A percentile compares a stretch with the other conserved stretches of the same genome.
These are phyloP conservation scores for Calocybe cyanea DNA, from an alignment of 768 basidiomycete species.

Conservation along the genomic window DNA sequence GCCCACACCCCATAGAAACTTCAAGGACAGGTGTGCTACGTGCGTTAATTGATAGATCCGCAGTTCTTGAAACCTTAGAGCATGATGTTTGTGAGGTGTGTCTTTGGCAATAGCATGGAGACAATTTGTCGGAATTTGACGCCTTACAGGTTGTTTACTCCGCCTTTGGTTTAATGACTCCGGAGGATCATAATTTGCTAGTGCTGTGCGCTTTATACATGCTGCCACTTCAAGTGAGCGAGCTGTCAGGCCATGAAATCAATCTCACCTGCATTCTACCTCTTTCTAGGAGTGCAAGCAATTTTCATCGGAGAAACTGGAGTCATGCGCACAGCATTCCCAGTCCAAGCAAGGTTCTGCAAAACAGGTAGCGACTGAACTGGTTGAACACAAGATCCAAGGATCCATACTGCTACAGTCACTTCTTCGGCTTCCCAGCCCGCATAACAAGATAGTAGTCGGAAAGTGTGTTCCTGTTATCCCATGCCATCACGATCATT, in stretches of 20 bases:
- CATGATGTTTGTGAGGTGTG: constrained; percentile 55
- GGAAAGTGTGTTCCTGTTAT: constrained; percentile 52
- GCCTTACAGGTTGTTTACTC: constrained; percentile 50
- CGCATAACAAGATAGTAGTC: constrained; percentile 64
- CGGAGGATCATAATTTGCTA: constrained; percentile 47
- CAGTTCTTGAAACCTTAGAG: constrained; percentile 42
- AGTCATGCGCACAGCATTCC: background rate
- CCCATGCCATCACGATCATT: constrained; percentile 4
- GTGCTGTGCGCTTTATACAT: constrained; percentile 68
- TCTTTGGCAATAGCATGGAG: background rate
- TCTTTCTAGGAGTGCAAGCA: constrained; percentile 19
- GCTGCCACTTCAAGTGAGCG: constrained; percentile 43
- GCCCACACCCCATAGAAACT: constrained; percentile 14
- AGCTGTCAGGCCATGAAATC: background rate
- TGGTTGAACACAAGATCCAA: constrained; percentile 68
- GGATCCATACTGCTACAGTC: constrained; percentile 86
- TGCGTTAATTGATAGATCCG: constrained; percentile 68
- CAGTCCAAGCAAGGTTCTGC: constrained; percentile 8
- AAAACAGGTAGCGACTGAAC: constrained; percentile 25
- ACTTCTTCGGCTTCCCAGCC: constrained; percentile 62
- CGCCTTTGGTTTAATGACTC: constrained; percentile 52
- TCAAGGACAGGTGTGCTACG: constrained; percentile 76
- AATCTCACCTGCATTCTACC: constrained; percentile 1
- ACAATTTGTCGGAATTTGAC: no score
- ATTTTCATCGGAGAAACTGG: constrained; percentile 1